Conservation (phyloP, 768 basidiomycete genomes). For the Boletus sensibilis region DNA sequence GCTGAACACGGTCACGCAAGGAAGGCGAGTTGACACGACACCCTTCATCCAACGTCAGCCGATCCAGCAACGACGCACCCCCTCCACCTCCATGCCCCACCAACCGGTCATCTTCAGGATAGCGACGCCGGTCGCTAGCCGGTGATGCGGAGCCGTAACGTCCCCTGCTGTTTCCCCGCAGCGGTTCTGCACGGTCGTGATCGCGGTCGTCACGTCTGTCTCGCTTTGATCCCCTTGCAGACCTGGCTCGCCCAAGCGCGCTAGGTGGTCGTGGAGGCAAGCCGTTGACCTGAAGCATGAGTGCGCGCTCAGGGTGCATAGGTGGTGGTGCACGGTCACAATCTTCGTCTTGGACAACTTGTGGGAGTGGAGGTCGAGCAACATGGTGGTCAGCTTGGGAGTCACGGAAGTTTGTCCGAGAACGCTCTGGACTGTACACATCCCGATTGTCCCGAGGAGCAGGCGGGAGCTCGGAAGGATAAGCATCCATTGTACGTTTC, state of each 20-base stretch:
- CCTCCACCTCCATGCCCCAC: background rate
- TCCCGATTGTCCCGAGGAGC: conserved; percentile 11
- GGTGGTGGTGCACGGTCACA: conserved; percentile 12
- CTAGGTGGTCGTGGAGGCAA: conserved; percentile 31
- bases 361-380: conserved; percentile 1
- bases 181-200: conserved; percentile 22
- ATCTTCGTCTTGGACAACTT: conserved; percentile 2
- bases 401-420: conserved; percentile 14
- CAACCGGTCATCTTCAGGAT: conserved; percentile 13
- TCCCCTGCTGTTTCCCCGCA: conserved; percentile 11
- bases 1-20: conserved; percentile 40
- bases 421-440: conserved; percentile 4
- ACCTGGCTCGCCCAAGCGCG: conserved; percentile 8
- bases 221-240: conserved; percentile 21
- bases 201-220: conserved; percentile 20
- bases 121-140: conserved; percentile 13
- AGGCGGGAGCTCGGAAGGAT: conserved; percentile 6
- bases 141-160: conserved; percentile 14
- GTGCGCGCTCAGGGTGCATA: conserved; percentile 34
- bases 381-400: background rate
- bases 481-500: conserved; percentile 9
- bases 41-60: conserved; percentile 31
- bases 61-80: conserved; percentile 40
- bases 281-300: conserved; percentile 28
- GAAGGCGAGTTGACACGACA: conserved; percentile 19